Conservation (phyloP, 257 asterid genomes). For the Nicotiana benthamiana region DNA sequence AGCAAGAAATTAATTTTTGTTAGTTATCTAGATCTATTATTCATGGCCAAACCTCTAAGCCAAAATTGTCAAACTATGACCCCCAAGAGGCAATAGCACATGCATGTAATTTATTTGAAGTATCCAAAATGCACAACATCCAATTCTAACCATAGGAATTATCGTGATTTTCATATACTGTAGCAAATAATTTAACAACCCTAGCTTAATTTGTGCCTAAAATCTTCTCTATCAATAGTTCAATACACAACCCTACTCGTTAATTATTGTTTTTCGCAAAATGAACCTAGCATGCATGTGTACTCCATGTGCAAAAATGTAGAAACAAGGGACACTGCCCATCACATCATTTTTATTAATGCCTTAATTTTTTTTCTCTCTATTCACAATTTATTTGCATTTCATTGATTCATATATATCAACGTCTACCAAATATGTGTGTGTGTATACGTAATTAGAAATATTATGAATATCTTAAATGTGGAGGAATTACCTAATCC, state of each 20-base stretch:
- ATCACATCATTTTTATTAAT: constrained; percentile 30
- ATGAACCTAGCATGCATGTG: constrained; percentile 40
- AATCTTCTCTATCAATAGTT: not conserved
- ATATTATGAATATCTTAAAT: not conserved
- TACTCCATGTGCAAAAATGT: constrained; percentile 43
- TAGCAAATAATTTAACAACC: not conserved
- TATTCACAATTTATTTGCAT: not conserved
- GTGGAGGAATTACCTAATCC: not conserved
- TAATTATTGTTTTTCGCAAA: not conserved
- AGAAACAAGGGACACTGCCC: constrained; percentile 27
- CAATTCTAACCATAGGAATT: not conserved
- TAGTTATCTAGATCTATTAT: not conserved
- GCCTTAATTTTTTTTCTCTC: not conserved
- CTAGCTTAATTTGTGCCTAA: not conserved
- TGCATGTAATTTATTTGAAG: not conserved
- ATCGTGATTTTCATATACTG: too few species aligned
- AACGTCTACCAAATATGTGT: too few species aligned
- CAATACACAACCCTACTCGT: not conserved
- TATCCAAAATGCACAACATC: not conserved
- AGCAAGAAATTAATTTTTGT: too few species aligned
- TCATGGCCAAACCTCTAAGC: too few species aligned
- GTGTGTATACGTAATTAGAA: too few species aligned
- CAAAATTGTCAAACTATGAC: too few species aligned
- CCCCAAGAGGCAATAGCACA: too few species aligned
- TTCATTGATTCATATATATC: not conserved